phyloP scores from a whole-genome alignment of 164 flowering plant species.

The grape (Vitis vinifera) region DNA sequence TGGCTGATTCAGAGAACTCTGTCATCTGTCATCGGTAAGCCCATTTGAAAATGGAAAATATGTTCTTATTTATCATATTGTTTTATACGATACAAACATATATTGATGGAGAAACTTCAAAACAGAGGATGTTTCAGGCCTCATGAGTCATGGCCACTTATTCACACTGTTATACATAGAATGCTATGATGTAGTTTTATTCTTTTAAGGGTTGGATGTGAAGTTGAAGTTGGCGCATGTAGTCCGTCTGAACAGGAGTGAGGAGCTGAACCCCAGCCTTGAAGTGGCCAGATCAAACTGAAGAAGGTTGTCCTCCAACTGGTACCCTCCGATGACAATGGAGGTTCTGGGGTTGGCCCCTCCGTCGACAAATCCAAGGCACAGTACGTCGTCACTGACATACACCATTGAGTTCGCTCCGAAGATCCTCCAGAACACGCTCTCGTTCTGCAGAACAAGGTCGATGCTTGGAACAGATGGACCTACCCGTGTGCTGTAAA shows the following conservation, averaged over 20 bases:
- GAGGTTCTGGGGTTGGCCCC: conserved; percentile 19
- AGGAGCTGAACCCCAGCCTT: conserved; percentile 28
- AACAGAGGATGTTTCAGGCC: too few species aligned
- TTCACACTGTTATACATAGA: too few species aligned
- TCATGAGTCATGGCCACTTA: too few species aligned
- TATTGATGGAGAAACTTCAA: too few species aligned
- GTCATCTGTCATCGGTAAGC: too few species aligned
- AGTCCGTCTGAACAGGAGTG: conserved; percentile 16
- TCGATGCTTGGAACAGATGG: conserved; percentile 28
- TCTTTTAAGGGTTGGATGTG: conserved; percentile 20
- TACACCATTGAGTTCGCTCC: conserved; percentile 34
- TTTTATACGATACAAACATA: too few species aligned
- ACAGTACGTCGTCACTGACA: conserved; percentile 16
- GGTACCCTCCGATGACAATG: conserved; percentile 30
- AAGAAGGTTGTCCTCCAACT: conserved; percentile 23
- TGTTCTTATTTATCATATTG: too few species aligned
- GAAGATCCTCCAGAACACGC: conserved; percentile 26
- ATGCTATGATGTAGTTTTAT: too few species aligned
- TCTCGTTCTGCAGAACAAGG: conserved; percentile 23
- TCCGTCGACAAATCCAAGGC: conserved; percentile 30
- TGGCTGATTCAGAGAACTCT: too few species aligned
- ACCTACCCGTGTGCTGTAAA: conserved; percentile 31
- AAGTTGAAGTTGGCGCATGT: conserved; percentile 36
- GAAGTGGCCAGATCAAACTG: conserved; percentile 30
- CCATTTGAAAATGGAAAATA: too few species aligned